Evolutionary conservation across 2,329 filamentous ascomycete species (phyloP).

Genomic region (Trichophyton schoenleinii): DNA sequence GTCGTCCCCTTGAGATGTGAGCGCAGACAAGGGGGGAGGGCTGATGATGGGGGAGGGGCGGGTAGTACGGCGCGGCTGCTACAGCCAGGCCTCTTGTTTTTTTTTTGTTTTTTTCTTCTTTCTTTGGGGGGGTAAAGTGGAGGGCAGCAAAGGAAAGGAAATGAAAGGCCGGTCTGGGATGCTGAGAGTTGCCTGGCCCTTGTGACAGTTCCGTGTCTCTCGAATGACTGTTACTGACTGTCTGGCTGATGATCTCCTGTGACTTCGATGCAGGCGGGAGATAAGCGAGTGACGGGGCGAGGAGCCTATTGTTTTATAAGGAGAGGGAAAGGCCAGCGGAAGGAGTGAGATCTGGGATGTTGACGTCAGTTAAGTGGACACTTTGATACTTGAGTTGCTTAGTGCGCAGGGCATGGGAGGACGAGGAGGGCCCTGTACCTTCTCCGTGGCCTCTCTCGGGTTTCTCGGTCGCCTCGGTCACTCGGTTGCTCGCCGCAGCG

Average conservation of each 20-base stretch:
- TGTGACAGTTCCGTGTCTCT: not conserved
- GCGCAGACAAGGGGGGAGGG: not conserved
- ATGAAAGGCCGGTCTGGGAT: too few species aligned
- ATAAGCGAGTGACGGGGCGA: constrained; percentile 3
- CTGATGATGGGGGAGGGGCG: not conserved
- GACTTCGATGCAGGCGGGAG: not conserved
- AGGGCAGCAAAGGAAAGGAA: too few species aligned
- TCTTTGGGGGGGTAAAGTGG: not conserved
- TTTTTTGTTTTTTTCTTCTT: not conserved
- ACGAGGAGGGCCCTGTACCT: too few species aligned
- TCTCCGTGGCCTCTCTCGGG: too few species aligned
- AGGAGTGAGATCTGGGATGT: not conserved
- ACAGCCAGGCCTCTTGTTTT: not conserved
- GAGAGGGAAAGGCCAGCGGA: not conserved
- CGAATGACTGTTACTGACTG: not conserved
- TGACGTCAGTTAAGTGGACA: constrained; percentile 3
- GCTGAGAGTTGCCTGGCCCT: not conserved
- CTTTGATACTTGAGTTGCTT: not conserved
- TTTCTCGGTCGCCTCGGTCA: too few species aligned
- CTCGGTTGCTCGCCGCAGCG: too few species aligned
- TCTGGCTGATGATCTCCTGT: not conserved
- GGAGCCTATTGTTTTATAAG: not conserved
- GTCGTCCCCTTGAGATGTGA: not conserved
- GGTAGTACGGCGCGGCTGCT: not conserved
- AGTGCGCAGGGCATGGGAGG: not conserved